Evolutionary conservation across 2,329 filamentous ascomycete species (phyloP), one percentile per base, ranked within the genome.

Genomic region (Cercospora citrullina): DNA sequence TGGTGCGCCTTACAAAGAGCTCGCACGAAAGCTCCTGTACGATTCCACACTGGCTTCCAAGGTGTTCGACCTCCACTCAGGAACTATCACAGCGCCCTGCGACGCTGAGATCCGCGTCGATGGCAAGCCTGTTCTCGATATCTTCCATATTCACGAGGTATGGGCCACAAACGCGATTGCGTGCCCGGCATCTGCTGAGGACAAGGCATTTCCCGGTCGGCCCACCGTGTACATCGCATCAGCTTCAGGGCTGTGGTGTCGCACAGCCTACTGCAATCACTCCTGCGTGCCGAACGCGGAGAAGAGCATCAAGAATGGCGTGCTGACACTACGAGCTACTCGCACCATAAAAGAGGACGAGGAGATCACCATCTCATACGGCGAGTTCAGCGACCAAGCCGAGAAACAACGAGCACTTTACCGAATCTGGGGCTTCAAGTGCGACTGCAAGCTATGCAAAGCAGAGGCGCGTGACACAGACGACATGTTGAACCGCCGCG

Each of bases 271-370:
- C 51, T 55, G 51, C 65, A 69, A 69, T 30, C 70, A 70, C 45
- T 72, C 70, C 16, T 72, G 70, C 31, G 31, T 65, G 14, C 66
- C 68, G 2, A 70, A 70, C 58, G 66, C 70, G 2, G 62, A 67
- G 26, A 68, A 68, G 57, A 45, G 61, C 51, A 67, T 68, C 58
- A 64, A 64, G 14, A 64, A 64, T 51, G 66, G 69, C 14, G 55
- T 69, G 12, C 42, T 70, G 8, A 66, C 67, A 3, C 21, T 70
- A 4, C 61, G 64, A 26, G 64, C 66, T 10, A 63, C 53, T 21
- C 66, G 61, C 55, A 51, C 60, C 26, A 68, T 72, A 48, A 36
- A 28, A 12, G 28, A 26, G 8, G 68, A 65, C 3, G 70, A 72
- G n/a, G 70, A 72, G 55, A 66, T 72, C 31, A 68, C 63, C 12